phyloP scores from a whole-genome alignment of 345 rosid genomes.

The Firmiana major region DNA sequence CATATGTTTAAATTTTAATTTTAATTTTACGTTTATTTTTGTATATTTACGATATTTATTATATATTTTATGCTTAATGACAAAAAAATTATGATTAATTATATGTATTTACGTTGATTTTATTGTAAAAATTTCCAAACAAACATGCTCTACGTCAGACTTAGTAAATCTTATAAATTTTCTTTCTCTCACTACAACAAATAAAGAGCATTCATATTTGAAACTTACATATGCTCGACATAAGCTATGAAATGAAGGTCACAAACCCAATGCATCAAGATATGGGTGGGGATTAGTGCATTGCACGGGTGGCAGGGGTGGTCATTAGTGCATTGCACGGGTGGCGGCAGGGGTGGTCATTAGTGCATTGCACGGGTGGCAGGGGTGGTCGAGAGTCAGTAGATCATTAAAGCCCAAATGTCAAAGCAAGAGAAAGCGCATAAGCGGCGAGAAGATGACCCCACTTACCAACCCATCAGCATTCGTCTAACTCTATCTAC shows the following conservation, averaged over 20 bases:
- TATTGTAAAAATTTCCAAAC: too few relatives aligned
- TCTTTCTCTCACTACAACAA: neutral
- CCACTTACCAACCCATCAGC: conserved; percentile 71
- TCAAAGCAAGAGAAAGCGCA: neutral
- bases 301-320: neutral
- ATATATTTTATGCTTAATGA: too few relatives aligned
- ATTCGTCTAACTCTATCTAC: conserved; percentile 69
- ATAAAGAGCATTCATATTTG: neutral
- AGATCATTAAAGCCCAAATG: neutral
- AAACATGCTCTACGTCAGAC: neutral
- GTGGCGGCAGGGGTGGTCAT: too few relatives aligned
- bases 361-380: neutral
- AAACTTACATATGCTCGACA: neutral
- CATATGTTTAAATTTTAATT: too few relatives aligned
- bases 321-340: too few relatives aligned
- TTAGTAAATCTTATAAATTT: neutral
- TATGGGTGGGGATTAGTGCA: too few relatives aligned
- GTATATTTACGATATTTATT: too few relatives aligned
- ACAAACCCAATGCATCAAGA: neutral
- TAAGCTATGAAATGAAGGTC: neutral
- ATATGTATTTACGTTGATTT: too few relatives aligned
- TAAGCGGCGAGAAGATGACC: neutral
- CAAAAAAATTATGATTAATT: too few relatives aligned
- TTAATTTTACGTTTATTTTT: too few relatives aligned
- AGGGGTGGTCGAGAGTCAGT: neutral